phyloP scores from a whole-genome alignment of 495 filamentous ascomycete genomes.

The Apiosordaria backusii region DNA sequence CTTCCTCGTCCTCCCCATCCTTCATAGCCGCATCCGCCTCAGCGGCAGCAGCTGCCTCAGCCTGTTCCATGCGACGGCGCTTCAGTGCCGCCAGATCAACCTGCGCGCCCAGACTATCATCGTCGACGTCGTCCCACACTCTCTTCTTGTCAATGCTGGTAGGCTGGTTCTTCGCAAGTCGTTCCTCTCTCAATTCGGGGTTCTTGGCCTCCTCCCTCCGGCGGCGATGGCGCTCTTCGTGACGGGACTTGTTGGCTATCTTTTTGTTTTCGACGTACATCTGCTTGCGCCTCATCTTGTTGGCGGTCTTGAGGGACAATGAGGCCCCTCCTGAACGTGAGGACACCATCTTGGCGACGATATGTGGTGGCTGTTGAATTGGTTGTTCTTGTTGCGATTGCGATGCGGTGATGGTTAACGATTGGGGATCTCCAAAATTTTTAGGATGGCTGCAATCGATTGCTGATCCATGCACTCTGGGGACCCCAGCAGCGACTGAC shows the following conservation, averaged over 20 bases:
- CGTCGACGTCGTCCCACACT: slow-evolving; percentile 88
- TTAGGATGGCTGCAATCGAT: not conserved
- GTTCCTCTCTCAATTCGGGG: slow-evolving; percentile 66
- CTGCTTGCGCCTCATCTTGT: slow-evolving; percentile 72
- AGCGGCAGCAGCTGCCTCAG: slow-evolving; percentile 47
- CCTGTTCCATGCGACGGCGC: slow-evolving; percentile 63
- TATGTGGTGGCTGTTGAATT: slow-evolving; percentile 3
- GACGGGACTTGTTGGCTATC: slow-evolving; percentile 62
- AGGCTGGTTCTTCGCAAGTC: slow-evolving; percentile 75
- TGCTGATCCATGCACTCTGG: slow-evolving; percentile 16
- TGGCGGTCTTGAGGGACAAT: slow-evolving; percentile 39
- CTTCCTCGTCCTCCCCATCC: slow-evolving; percentile 44
- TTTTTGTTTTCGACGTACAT: slow-evolving; percentile 78
- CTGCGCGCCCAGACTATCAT: slow-evolving; percentile 68
- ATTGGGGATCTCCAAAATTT: slow-evolving; percentile 11
- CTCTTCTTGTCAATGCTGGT: slow-evolving; percentile 83
- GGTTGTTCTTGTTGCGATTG: not conserved
- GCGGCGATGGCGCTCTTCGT: slow-evolving; percentile 69
- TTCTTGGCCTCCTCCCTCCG: slow-evolving; percentile 83
- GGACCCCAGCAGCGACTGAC: slow-evolving; percentile 10
- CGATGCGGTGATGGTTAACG: not conserved
- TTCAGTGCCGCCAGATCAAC: slow-evolving; percentile 77
- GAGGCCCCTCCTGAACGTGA: slow-evolving; percentile 22
- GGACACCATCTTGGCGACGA: slow-evolving; percentile 18
- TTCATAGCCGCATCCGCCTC: slow-evolving; percentile 45